Base-by-base conservation (phyloP, 768 basidiomycete genomes). In the Trametes elegans region DNA sequence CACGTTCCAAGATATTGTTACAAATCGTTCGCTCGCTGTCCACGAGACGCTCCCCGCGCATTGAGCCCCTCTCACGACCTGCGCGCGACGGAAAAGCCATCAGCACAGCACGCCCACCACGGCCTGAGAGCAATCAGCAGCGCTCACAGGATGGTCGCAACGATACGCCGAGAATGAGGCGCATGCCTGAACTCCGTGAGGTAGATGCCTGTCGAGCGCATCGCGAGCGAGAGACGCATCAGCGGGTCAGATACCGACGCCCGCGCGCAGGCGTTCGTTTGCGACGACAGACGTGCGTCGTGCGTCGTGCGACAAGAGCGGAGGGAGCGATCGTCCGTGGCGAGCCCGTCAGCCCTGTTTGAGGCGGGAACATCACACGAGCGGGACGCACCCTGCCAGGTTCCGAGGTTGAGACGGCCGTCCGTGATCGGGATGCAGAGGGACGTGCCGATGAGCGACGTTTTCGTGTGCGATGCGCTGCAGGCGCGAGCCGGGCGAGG, bases 401-500 rank as follows among this genome's bases (percentile, higher is more conserved):
- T 94, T 10, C 94, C 94, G 45, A 97, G 73, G 58, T 87, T 90
- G 60, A 96, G 73, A 42, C 76, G 73, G 6, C 83, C 90, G 54
- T 87, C 79, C 2, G 88, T 88, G 61, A 98, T 91, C 3, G 94
- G 94, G 35, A 98, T 70, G 66, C 85, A 83, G 54, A 97, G 77
- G 0, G 90, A 86, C 18, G 88, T 78, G 18, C 95, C 94, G 41
- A 97, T 76, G 28, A 98, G 77, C 4, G 91, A 83, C 3, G 91
- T 82, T 68, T 98, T 97, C 21, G 92, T 92, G 68, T 97, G 95
- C 3, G 91, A 94, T 32, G 88, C 93, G 6, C 89, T 92, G 62
- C 28, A 39, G 10, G 35, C 10, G 40, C 13, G 29, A 35, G 34
- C 36, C 14, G 26, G 32, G 10, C 24, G 29, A n/a, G n/a, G 36